phyloP scores from a whole-genome alignment of 371 early-diverging fungal species.

The Mortierella sp. region DNA sequence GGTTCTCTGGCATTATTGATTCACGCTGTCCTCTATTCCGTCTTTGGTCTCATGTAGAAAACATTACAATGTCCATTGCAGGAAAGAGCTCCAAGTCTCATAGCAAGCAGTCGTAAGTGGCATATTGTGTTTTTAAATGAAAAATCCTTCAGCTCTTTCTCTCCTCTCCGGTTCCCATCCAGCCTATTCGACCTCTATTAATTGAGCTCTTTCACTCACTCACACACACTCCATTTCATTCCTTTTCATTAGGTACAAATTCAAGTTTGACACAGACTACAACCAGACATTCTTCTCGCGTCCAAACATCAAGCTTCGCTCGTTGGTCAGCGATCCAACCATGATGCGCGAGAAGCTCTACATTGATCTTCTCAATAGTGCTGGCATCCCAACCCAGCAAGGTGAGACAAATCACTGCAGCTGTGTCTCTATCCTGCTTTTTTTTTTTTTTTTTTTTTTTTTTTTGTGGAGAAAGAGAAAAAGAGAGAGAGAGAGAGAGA shows the following conservation, averaged over 20 bases:
- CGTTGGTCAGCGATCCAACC: conserved; percentile 59
- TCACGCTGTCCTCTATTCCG: neutral
- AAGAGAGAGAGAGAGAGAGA: too few species aligned
- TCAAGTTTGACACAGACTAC: conserved; percentile 57
- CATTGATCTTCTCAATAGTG: conserved; percentile 60
- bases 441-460: too few species aligned
- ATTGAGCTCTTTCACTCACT: too few species aligned
- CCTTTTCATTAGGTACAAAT: conserved; percentile 53
- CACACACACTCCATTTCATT: too few species aligned
- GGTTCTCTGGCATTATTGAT: conserved; percentile 55
- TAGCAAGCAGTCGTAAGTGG: conserved; percentile 55
- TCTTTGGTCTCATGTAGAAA: conserved; percentile 19
- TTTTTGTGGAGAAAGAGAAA: too few species aligned
- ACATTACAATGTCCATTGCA: conserved; percentile 56
- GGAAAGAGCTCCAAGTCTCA: conserved; percentile 65
- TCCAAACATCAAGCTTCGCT: conserved; percentile 61
- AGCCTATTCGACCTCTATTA: too few species aligned
- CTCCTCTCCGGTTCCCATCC: too few species aligned
- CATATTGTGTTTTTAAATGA: too few species aligned
- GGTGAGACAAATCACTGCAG: too few species aligned
- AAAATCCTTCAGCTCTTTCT: too few species aligned
- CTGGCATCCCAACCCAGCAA: conserved; percentile 61
- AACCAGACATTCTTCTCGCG: conserved; percentile 55
- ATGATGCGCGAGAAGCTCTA: conserved; percentile 63
- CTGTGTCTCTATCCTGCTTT: too few species aligned